Percentiles rank a stretch among this genome's conserved stretches.
These are phyloP conservation scores for Rhodamnia argentea DNA, from an alignment of 345 rosid genomes.

Conservation along the genomic window DNA sequence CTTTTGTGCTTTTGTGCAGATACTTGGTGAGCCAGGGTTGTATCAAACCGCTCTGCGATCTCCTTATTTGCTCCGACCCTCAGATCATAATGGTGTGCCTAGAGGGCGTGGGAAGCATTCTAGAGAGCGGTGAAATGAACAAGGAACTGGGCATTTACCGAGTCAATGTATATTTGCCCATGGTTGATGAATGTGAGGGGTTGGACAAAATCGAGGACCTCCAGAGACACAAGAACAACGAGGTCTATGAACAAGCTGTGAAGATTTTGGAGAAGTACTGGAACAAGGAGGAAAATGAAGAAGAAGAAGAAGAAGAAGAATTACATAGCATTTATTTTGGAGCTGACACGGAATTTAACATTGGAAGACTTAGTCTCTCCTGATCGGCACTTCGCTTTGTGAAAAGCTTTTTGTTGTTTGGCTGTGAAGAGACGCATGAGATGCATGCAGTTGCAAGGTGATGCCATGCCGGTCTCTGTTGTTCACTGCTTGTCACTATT, in stretches of 20 bases:
- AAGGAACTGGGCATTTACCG: conserved; percentile 12
- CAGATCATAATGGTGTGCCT: conserved; percentile 21
- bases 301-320: conserved; percentile 17
- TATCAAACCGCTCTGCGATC: conserved; percentile 27
- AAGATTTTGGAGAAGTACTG: conserved; percentile 27
- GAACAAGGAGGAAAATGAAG: conserved; percentile 19
- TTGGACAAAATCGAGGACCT: conserved; percentile 21
- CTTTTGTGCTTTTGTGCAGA: conserved; percentile 2
- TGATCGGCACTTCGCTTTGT: background rate
- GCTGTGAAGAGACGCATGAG: background rate
- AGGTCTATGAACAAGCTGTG: conserved; percentile 23
- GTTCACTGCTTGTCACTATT: background rate
- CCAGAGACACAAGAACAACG: conserved; percentile 24
- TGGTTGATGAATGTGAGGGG: conserved; percentile 27
- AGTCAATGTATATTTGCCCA: conserved; percentile 11
- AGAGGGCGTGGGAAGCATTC: conserved; percentile 26
- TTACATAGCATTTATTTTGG: background rate
- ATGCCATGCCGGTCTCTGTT: background rate
- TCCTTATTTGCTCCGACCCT: conserved; percentile 22
- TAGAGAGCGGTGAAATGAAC: conserved; percentile 23
- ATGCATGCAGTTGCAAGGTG: background rate
- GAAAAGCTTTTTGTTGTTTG: background rate
- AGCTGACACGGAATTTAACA: conserved; percentile 7
- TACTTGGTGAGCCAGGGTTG: conserved; percentile 31
- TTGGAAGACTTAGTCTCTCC: conserved; percentile 6